Conservation (phyloP, 169 alveolate genomes). For the Pseudocohnilembus persalinus region DNA sequence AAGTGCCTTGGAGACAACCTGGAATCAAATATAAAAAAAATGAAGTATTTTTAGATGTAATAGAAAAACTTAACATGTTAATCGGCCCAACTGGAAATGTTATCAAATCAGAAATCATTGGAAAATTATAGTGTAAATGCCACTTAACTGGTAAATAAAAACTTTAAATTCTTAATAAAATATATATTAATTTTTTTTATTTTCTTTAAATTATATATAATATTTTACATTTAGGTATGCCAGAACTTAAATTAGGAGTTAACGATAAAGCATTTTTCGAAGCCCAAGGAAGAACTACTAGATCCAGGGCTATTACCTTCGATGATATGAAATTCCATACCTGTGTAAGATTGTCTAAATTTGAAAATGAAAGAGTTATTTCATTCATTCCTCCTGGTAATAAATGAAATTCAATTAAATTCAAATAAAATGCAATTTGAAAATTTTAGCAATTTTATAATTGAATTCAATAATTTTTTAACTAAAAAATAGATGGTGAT, state of each 20-base stretch:
- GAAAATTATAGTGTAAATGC: slow-evolving; percentile 95
- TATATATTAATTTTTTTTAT: too few species aligned
- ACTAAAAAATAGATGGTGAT: slow-evolving; percentile 87
- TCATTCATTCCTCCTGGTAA: slow-evolving; percentile 98
- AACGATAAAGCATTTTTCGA: slow-evolving; percentile 92
- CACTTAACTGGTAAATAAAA: slow-evolving; percentile 87
- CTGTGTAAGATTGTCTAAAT: slow-evolving; percentile 93
- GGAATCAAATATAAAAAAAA: slow-evolving; percentile 98
- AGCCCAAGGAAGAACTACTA: slow-evolving; percentile 72
- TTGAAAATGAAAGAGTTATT: slow-evolving; percentile 96
- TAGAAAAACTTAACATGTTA: slow-evolving; percentile 95
- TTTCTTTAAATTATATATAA: too few species aligned
- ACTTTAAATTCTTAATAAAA: neutral
- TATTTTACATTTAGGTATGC: slow-evolving; percentile 87
- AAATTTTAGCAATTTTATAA: too few species aligned
- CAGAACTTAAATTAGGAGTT: slow-evolving; percentile 95
- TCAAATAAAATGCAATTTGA: too few species aligned
- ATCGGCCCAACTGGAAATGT: slow-evolving; percentile 87
- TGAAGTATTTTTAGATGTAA: slow-evolving; percentile 98
- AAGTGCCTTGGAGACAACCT: slow-evolving; percentile 95
- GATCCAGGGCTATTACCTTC: slow-evolving; percentile 93
- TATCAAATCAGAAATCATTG: slow-evolving; percentile 96
- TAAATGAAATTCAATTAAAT: too few species aligned
- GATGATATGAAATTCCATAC: slow-evolving; percentile 99
- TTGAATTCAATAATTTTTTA: too few species aligned